Base-by-base conservation (phyloP, 2,329 filamentous ascomycete genomes). In the Monosporascus sp. region DNA sequence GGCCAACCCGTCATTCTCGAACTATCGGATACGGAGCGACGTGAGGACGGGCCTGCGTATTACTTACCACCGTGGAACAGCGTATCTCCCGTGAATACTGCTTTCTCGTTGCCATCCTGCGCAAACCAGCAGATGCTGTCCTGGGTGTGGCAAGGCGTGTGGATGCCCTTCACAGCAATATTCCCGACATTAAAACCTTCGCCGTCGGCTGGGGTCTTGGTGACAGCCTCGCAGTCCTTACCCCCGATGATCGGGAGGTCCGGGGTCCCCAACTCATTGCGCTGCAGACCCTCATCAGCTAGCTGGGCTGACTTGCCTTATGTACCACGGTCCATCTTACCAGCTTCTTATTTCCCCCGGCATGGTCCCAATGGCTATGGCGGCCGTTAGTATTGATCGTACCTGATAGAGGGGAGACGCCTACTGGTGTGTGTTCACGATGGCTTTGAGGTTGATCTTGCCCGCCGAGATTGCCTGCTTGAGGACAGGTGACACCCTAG, bases 371-470 rank as follows among this genome's bases (percentile, higher is more conserved):
- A 69, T 99, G 94, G 68, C 92, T 96, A 45, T 36, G 41, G 36
- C 41, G 7, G n/a, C 44, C 34, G 57, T 57, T 24, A 56, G 47
- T 48, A 24, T 31, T 15, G 41, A 3, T 17, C 22, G 22, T 38
- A 14, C 20, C 34, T 15, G 5, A 49, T 34, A n/a, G 24, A 44
- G 18, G 22, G 24, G 34, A 20, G 45, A n/a, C n/a, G 71, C 89
- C 72, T 76, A 96, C 92, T 97, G 93, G 66, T 99, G 94, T 2
- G 94, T 99, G 68, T 99, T 99, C 64, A 97, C 85, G 66, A 99
- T 96, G 48, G 86, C 89, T 24, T 81, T 91, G 57, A 99, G 74
- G 62, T 95, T 92, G 66, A 96, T 90, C 61, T 83, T 81, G 17
- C 87, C 86, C 22, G 77, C 74, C 41, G 84, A 73, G 6, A 89